Evolutionary conservation across 225 moss, liverwort and hornwort species (phyloP), one percentile per base, ranked within the genome.

Genomic region (Climacium dendroides): DNA sequence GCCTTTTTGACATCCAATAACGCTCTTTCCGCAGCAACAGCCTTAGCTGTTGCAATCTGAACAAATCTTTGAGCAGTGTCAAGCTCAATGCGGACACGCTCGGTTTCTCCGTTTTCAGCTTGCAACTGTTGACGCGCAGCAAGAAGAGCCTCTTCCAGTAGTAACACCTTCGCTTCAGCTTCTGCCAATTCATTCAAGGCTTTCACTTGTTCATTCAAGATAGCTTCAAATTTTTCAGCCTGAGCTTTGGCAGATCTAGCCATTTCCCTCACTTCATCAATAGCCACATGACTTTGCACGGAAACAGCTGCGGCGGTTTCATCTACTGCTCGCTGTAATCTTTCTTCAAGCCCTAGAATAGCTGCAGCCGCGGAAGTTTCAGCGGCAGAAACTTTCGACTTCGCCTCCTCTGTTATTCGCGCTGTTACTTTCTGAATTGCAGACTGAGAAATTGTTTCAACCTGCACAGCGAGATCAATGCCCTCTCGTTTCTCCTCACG

Each of bases 331-430:
- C 61, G 78, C 45, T 87, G 89, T 65, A 95, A 84, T 75, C 91
- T 95, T 76, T 92, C 92, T 89, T 94, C 90, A 78, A 94, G 63
- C 79, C 82, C 89, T 19, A 89, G 61, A 75, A 91, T 85, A 84
- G 91, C 90, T 80, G 93, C 94, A 53, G 95, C 95, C 63, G 94
- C 94, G 54, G 91, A 89, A 66, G 95, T 96, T 85, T 95, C 93
- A 70, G 92, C 90, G 54, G 84, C 91, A 84, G 89, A 85, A n/a
- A 85, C 86, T 90, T 85, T 95, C 80, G 93, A 50, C 55, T 80
- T 80, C 75, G 89, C 85, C 62, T 93, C 95, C 45, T 89, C 92
- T 45, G 90, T 80, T 54, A 93, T 81, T 41, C 86, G 91, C 50
- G 81, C 89, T 50, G 87, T 88, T 41, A 89, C 89, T 20, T 88